Evolutionary conservation across 2,329 filamentous ascomycete species (phyloP).

Genomic region (Colletotrichum graminicola): DNA sequence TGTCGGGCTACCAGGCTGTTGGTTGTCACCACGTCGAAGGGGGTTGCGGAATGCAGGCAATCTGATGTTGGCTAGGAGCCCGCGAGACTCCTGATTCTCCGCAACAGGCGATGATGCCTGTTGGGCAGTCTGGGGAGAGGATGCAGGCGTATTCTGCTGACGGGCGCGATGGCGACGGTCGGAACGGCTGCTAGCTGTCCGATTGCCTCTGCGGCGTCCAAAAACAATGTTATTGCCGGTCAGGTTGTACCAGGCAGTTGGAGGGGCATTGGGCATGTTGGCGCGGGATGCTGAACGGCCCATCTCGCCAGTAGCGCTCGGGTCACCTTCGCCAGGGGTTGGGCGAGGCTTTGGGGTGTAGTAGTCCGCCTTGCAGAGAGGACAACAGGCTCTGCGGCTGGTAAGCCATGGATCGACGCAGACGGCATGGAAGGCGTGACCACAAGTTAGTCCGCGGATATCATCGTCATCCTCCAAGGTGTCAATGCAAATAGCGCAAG

Average conservation of each 20-base stretch:
- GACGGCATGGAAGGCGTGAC: constrained; percentile 97
- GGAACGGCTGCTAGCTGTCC: constrained; percentile 22
- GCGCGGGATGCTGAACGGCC: constrained; percentile 58
- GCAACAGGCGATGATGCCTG: constrained; percentile 21
- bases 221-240: constrained; percentile 45
- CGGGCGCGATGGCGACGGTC: constrained; percentile 34
- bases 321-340: constrained; percentile 56
- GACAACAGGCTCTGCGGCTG: constrained; percentile 92
- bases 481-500: constrained; percentile 97
- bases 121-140: constrained; percentile 4
- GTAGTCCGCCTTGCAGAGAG: constrained; percentile 97
- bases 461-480: constrained; percentile 95
- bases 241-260: constrained; percentile 55
- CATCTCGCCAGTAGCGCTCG: constrained; percentile 47
- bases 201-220: constrained; percentile 38
- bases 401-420: constrained; percentile 98
- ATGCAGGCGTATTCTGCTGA: constrained; percentile 20
- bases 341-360: constrained; percentile 92
- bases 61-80: constrained; percentile 36
- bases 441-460: constrained; percentile 91
- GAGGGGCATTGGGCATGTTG: constrained; percentile 60
- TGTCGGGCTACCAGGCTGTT: constrained; percentile 41
- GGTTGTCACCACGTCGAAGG: constrained; percentile 42
- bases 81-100: constrained; percentile 38
- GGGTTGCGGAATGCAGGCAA: constrained; percentile 45